phyloP scores from a whole-genome alignment of 2,329 filamentous ascomycete genomes.

The Emergomyces pasteurianus region DNA sequence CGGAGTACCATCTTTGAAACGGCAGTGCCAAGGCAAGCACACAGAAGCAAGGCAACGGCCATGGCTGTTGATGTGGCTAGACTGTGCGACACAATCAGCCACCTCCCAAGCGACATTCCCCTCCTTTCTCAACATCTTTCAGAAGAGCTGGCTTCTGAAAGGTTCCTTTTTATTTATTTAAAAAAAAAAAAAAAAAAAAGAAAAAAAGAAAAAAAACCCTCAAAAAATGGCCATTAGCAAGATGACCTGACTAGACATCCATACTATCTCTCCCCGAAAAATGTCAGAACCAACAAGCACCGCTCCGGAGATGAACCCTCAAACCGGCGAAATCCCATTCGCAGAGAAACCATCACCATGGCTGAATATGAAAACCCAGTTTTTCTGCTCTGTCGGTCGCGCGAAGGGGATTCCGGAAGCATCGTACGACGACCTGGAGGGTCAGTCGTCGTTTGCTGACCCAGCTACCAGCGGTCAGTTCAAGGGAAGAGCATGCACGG shows the following conservation, averaged over 20 bases:
- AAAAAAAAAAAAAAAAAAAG: too few species aligned
- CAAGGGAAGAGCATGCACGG: not conserved
- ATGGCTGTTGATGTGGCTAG: too few species aligned
- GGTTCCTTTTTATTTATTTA: too few species aligned
- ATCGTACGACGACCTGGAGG: not conserved
- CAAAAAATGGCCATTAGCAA: not conserved
- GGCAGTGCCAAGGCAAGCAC: too few species aligned
- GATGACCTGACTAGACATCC: not conserved
- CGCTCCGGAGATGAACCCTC: not conserved
- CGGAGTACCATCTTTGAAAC: too few species aligned
- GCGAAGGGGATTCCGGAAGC: not conserved
- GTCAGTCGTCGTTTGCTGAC: constrained; percentile 1
- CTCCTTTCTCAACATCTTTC: not conserved
- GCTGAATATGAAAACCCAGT: not conserved
- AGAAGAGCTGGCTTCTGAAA: too few species aligned
- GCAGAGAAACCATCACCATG: not conserved
- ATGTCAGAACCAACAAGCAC: not conserved
- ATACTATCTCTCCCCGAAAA: not conserved
- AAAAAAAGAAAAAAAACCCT: too few species aligned
- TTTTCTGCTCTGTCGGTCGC: not conserved
- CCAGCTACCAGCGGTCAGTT: not conserved
- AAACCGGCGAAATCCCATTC: not conserved
- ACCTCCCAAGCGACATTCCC: not conserved
- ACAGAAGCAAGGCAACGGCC: too few species aligned
- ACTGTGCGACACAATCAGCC: too few species aligned